Evolutionary conservation across 306 rosid species (phyloP).

Genomic region (Rosa rugosa): DNA sequence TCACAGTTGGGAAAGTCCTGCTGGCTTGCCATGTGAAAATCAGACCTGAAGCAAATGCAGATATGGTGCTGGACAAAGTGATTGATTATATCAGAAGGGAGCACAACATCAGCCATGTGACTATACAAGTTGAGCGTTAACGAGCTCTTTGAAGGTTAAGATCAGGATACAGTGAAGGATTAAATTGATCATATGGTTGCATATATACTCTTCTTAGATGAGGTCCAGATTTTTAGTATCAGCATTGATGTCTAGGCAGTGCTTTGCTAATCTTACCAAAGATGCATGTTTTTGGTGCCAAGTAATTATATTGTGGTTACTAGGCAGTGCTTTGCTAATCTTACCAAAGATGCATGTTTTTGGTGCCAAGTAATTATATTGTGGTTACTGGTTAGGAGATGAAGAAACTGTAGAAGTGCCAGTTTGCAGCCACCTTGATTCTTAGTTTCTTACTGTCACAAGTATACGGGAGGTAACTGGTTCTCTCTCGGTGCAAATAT

Average conservation of each 20-base stretch:
- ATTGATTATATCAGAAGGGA: constrained; percentile 64
- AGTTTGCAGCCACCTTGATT: background rate
- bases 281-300: constrained; percentile 4
- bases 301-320: background rate
- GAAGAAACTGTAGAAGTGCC: background rate
- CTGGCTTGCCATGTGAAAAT: constrained; percentile 79
- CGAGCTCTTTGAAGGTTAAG: constrained; percentile 1
- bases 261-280: constrained; percentile 7
- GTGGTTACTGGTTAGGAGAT: background rate
- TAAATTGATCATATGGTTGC: constrained; percentile 14
- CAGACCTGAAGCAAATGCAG: constrained; percentile 77
- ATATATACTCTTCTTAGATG: constrained; percentile 9
- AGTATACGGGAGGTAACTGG: background rate
- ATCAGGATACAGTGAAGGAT: constrained; percentile 21
- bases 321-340: constrained; percentile 13
- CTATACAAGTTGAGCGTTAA: constrained; percentile 75
- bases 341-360: constrained; percentile 8
- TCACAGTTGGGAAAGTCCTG: constrained; percentile 69
- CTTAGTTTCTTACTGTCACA: background rate
- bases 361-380: background rate
- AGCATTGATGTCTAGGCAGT: constrained; percentile 6
- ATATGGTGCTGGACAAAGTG: constrained; percentile 64
- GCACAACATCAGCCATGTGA: constrained; percentile 73
- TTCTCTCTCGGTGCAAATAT: background rate
- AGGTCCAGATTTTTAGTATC: constrained; percentile 18